Base-by-base conservation (phyloP, 1,284 basidiomycete species). In the Porodaedalea pini region DNA sequence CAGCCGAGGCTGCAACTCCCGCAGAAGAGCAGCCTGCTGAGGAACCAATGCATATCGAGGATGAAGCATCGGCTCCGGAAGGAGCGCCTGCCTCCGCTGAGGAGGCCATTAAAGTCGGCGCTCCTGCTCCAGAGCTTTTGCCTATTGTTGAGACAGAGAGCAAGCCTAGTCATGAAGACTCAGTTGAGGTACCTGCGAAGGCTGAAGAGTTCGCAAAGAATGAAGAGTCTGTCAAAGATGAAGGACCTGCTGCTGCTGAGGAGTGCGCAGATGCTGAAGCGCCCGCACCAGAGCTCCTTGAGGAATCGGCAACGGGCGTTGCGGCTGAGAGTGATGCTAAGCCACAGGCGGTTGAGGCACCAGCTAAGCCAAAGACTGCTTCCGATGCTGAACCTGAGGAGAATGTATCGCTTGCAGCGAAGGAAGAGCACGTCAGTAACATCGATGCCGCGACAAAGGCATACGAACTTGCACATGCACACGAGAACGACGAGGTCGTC, bases 21-120 rank as follows among this genome's bases (percentile, higher is more conserved):
- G 32, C 47, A 27, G 56, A 48, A n/a, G 59, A 64, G 31, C 27
- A 43, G 17, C 34, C 40, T 17, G 19, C 43, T 13, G 58, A 61
- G 37, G 51, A 36, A 17, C 58, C 59, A 49, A 31, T 29, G 17
- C 15, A 21, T 37, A 43, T 34, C 21, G 48, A 44, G 25, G 25
- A 39, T 15, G 37, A 39, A 3, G 11, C 4, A 4, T 13, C 11
- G 3, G 37, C 11, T 39, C 13, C 13, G 37, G 37, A 39, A 39
- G 37, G 11, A 17, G 19, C 37, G 37, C 4, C 3, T 39, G 19
- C 37, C 19, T 15, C 3, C 37, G 37, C 39, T 21, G 58, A 58
- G 31, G 62, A 61, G 10, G 39, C 48, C 13, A 23, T 29, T 15
- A 34, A 47, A 11, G 23, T 3, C 37, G 37, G 19, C 19, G 11